These are phyloP conservation scores for Allodekkera sacchari DNA, from an alignment of 805 yeast species.

Conservation along the genomic window DNA sequence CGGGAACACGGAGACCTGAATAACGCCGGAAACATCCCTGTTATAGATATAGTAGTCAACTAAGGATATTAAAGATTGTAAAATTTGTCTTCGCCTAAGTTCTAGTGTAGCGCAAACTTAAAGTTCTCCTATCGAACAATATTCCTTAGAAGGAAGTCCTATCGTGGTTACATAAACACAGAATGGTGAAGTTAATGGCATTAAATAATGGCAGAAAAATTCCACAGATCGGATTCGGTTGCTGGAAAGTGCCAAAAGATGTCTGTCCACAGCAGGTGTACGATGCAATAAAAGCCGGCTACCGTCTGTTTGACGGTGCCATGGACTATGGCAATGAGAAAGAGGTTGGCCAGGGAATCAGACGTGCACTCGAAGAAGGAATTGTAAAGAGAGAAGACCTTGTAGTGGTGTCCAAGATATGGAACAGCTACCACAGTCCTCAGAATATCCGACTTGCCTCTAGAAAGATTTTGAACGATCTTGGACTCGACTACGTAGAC, in stretches of 20 bases:
- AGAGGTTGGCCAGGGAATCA: slow-evolving; percentile 55
- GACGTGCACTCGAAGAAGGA: slow-evolving; percentile 55
- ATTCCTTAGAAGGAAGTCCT: too few relatives aligned
- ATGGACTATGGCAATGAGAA: slow-evolving; percentile 65
- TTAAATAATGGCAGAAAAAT: slow-evolving; percentile 29
- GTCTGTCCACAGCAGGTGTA: slow-evolving; percentile 49
- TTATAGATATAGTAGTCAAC: too few relatives aligned
- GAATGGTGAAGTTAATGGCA: slow-evolving; percentile 12
- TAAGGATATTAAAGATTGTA: too few relatives aligned
- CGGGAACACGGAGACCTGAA: too few relatives aligned
- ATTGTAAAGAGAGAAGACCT: slow-evolving; percentile 68
- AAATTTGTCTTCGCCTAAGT: too few relatives aligned
- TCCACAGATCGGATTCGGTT: slow-evolving; percentile 51
- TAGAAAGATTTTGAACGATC: slow-evolving; percentile 56
- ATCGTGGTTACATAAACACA: too few relatives aligned
- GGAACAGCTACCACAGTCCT: slow-evolving; percentile 83
- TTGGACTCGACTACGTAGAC: slow-evolving; percentile 73
- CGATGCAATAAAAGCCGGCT: slow-evolving; percentile 79
- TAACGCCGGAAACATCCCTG: too few relatives aligned
- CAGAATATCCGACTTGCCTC: slow-evolving; percentile 60
- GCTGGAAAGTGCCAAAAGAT: slow-evolving; percentile 46
- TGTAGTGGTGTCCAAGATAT: slow-evolving; percentile 73
- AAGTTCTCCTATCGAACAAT: too few relatives aligned
- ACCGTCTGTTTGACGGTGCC: slow-evolving; percentile 69
- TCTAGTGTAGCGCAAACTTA: too few relatives aligned